Evolutionary conservation across 2,329 filamentous ascomycete species (phyloP).

Genomic region (Aureobasidium sp.): DNA sequence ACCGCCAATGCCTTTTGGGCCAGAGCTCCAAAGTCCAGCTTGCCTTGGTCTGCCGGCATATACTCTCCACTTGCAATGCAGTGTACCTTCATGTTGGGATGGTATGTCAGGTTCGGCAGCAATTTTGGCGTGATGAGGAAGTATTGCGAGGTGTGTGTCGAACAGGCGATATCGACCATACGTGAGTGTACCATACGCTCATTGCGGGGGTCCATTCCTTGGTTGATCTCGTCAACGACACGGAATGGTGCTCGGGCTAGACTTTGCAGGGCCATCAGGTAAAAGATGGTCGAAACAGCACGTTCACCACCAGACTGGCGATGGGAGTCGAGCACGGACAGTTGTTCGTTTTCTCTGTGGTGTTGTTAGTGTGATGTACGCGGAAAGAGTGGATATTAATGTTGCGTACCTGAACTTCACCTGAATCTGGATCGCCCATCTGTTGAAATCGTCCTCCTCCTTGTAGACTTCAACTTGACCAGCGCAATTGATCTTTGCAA

Average conservation of each 20-base stretch:
- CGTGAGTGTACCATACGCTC: conserved; percentile 96
- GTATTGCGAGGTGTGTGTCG: conserved; percentile 64
- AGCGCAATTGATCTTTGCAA: conserved; percentile 86
- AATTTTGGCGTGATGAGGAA: conserved; percentile 98
- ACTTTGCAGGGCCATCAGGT: conserved; percentile 93
- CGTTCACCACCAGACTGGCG: conserved; percentile 95
- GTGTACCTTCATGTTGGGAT: conserved; percentile 83
- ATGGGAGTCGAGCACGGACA: conserved; percentile 81
- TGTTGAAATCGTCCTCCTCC: conserved; percentile 77
- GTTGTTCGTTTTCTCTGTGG: conserved; percentile 65
- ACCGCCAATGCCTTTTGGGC: conserved; percentile 24
- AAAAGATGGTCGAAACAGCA: conserved; percentile 96
- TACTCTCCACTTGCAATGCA: conserved; percentile 85
- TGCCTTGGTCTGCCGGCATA: conserved; percentile 34
- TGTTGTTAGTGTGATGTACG: conserved; percentile 15
- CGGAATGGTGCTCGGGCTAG: conserved; percentile 93
- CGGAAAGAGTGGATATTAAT: neutral
- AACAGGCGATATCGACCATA: conserved; percentile 95
- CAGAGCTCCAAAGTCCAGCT: conserved; percentile 36
- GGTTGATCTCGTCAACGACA: conserved; percentile 98
- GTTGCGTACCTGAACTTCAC: conserved; percentile 78
- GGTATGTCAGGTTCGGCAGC: conserved; percentile 75
- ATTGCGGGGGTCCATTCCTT: conserved; percentile 98
- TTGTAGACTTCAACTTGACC: conserved; percentile 86
- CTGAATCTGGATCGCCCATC: conserved; percentile 88